Conservation (phyloP, 805 yeast genomes). For the Metschnikowia gelsemii region DNA sequence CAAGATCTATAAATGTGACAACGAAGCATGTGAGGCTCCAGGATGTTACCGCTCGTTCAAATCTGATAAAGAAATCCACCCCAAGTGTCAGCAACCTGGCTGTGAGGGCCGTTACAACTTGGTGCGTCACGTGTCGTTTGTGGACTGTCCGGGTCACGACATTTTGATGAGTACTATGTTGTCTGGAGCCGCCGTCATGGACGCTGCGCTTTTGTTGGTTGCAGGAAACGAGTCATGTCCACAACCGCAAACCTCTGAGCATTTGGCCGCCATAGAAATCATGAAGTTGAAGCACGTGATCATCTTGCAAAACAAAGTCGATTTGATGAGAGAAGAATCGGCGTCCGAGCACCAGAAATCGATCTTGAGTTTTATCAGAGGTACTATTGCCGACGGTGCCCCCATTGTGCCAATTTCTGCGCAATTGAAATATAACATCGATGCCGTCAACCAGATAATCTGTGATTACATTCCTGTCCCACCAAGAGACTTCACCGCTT, state of each 20-base stretch:
- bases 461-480: constrained; percentile 96
- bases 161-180: constrained; percentile 99
- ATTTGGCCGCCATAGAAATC: constrained; percentile 98
- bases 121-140: constrained; percentile 95
- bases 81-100: constrained; percentile 85
- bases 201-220: constrained; percentile 91
- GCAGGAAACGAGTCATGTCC: constrained; percentile 99
- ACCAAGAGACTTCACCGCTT: constrained; percentile 87
- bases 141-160: constrained; percentile 99
- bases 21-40: constrained; percentile 84
- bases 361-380: constrained; percentile 87
- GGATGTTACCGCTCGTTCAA: constrained; percentile 93
- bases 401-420: constrained; percentile 99
- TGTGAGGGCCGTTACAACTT: constrained; percentile 86
- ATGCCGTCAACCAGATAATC: constrained; percentile 95
- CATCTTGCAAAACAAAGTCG: constrained; percentile 96
- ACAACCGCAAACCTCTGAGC: constrained; percentile 99
- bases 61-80: constrained; percentile 91
- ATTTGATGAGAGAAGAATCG: constrained; percentile 94
- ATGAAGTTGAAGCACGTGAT: constrained; percentile 97
- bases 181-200: constrained; percentile 99
- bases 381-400: constrained; percentile 98
- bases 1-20: constrained; percentile 90
- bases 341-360: constrained; percentile 95
- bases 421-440: constrained; percentile 96